Conservation (phyloP, 2,329 filamentous ascomycete species). For the Purpureocillium lavendulum region DNA sequence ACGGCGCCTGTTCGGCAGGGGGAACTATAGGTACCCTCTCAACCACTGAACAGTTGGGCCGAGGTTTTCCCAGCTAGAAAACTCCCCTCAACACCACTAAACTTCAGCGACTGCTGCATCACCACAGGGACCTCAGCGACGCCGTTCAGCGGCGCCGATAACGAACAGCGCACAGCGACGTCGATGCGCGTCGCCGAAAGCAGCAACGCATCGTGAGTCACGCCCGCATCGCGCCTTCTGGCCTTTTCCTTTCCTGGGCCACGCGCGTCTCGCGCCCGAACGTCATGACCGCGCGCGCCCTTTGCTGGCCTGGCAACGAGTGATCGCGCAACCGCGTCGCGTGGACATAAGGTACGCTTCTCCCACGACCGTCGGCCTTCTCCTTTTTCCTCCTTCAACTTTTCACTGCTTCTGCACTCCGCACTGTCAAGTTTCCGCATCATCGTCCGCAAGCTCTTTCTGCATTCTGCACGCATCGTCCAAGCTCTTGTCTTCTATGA, state of each 20-base stretch:
- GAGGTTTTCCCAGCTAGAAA: conserved; percentile 9
- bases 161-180: conserved; percentile 3
- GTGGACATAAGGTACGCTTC: background rate
- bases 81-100: conserved; percentile 7
- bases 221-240: too few relatives aligned
- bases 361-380: background rate
- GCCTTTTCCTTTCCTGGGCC: too few relatives aligned
- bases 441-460: too few relatives aligned
- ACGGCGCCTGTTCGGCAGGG: too few relatives aligned
- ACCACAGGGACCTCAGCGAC: conserved; percentile 5
- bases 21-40: too few relatives aligned
- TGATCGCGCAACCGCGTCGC: background rate
- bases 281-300: background rate
- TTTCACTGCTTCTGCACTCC: background rate
- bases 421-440: too few relatives aligned
- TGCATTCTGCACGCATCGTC: too few relatives aligned
- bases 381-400: background rate
- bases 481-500: too few relatives aligned
- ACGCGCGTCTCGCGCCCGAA: too few relatives aligned
- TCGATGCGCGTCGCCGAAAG: too few relatives aligned
- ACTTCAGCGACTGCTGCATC: conserved; percentile 2
- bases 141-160: background rate
- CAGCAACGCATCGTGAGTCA: too few relatives aligned
- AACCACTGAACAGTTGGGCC: too few relatives aligned
- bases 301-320: background rate